phyloP scores from a whole-genome alignment of 2,329 filamentous ascomycete species.

The Lachnellula subtilissima region DNA sequence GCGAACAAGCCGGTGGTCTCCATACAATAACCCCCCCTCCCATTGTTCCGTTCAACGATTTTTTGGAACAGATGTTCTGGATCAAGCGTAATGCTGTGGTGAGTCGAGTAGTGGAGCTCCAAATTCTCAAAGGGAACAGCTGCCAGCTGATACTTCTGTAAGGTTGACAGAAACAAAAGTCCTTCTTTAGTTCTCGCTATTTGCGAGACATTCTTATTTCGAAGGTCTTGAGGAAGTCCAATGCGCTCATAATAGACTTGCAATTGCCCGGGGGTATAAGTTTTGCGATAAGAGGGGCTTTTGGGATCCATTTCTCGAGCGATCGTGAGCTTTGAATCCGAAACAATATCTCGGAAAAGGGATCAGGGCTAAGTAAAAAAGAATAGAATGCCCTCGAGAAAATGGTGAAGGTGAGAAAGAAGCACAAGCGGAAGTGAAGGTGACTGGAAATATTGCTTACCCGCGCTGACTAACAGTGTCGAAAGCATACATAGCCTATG shows the following conservation, averaged over 20 bases:
- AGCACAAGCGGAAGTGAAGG: no score
- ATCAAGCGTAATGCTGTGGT: conserved; percentile 8
- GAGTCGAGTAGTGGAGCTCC: conserved; percentile 11
- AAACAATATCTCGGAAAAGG: no score
- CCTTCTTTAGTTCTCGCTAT: background rate
- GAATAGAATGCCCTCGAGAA: no score
- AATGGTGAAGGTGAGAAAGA: no score
- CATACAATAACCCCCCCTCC: conserved; percentile 55
- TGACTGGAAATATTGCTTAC: no score
- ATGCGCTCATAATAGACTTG: background rate
- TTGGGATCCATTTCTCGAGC: background rate
- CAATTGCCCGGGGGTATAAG: background rate
- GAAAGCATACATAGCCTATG: no score
- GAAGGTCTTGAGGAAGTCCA: background rate
- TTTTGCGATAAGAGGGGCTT: background rate
- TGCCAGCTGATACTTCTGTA: conserved; percentile 13
- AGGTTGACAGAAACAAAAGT: conserved; percentile 2
- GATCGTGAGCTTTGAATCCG: no score
- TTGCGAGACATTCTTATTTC: background rate
- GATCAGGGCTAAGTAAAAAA: no score
- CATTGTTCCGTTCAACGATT: conserved; percentile 38
- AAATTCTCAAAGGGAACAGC: conserved; percentile 17
- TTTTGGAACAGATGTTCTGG: conserved; percentile 33
- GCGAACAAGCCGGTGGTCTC: conserved; percentile 50
- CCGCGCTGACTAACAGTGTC: no score